Evolutionary conservation across 768 basidiomycete species (phyloP).

Genomic region (Hortiboletus flavorubellus): DNA sequence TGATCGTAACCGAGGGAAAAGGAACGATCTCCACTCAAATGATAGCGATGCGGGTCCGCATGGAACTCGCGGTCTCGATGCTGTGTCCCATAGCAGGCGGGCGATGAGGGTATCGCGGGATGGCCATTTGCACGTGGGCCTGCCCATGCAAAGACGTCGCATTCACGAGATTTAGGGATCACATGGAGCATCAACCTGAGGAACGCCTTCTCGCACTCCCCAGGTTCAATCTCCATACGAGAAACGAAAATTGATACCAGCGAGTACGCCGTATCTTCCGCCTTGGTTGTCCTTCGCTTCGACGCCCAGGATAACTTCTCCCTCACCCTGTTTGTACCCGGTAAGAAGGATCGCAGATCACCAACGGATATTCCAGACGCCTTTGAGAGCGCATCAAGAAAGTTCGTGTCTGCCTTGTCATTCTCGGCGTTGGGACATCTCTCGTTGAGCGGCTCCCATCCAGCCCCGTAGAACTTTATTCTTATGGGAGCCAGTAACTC

Average conservation of each 20-base stretch:
- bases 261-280: not conserved
- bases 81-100: constrained; percentile 1
- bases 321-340: constrained; percentile 5
- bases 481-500: constrained; percentile 1
- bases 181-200: constrained; percentile 4
- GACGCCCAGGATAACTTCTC: constrained; percentile 6
- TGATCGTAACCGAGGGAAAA: constrained; percentile 4
- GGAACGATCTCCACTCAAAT: not conserved
- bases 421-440: not conserved
- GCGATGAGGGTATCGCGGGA: constrained; percentile 7
- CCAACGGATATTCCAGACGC: constrained; percentile 4
- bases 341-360: not conserved
- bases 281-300: not conserved
- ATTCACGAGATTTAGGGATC: constrained; percentile 1
- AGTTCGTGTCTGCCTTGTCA: constrained; percentile 1
- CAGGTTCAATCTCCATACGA: not conserved
- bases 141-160: constrained; percentile 7
- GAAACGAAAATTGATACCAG: constrained; percentile 7
- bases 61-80: not conserved
- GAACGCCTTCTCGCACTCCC: not conserved
- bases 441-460: constrained; percentile 5
- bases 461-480: constrained; percentile 5
- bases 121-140: not conserved
- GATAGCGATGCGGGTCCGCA: not conserved
- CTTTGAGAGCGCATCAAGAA: not conserved